Conservation (phyloP, 352 stramenopile species). For the Globisporangium cystogenes region DNA sequence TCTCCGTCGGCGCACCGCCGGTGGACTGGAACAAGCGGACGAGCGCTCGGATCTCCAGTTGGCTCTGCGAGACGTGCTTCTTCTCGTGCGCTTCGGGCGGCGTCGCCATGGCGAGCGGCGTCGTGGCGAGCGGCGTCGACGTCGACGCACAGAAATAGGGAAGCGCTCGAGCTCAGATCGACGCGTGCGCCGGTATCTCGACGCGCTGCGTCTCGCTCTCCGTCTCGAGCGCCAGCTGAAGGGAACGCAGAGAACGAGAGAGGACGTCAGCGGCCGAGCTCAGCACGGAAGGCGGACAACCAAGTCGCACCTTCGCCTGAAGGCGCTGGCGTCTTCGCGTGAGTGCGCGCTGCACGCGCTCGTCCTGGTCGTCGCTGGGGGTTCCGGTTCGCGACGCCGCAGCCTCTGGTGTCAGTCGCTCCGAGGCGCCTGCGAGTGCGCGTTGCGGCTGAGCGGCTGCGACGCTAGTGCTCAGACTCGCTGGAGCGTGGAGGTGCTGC, state of each 20-base stretch:
- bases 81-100: slow-evolving; percentile 1
- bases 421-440: not conserved
- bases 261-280: too few species aligned
- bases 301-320: slow-evolving; percentile 31
- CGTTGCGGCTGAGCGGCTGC: not conserved
- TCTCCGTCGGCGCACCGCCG: slow-evolving; percentile 11
- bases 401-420: not conserved
- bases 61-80: slow-evolving; percentile 25
- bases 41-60: slow-evolving; percentile 45
- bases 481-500: slow-evolving; percentile 4
- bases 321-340: slow-evolving; percentile 41
- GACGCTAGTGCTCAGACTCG: not conserved
- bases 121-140: too few species aligned
- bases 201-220: slow-evolving; percentile 7
- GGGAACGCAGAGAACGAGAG: not conserved
- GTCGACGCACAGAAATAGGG: too few species aligned
- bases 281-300: too few species aligned
- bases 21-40: slow-evolving; percentile 34
- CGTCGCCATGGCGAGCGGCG: too few species aligned
- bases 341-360: slow-evolving; percentile 37
- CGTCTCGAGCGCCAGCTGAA: slow-evolving; percentile 12
- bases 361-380: slow-evolving; percentile 15
- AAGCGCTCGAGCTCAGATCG: too few species aligned
- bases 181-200: not conserved
- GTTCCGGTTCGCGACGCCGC: slow-evolving; percentile 1